Conservation (phyloP, 1,284 basidiomycete species). For the Papiliotrema laurentii region DNA sequence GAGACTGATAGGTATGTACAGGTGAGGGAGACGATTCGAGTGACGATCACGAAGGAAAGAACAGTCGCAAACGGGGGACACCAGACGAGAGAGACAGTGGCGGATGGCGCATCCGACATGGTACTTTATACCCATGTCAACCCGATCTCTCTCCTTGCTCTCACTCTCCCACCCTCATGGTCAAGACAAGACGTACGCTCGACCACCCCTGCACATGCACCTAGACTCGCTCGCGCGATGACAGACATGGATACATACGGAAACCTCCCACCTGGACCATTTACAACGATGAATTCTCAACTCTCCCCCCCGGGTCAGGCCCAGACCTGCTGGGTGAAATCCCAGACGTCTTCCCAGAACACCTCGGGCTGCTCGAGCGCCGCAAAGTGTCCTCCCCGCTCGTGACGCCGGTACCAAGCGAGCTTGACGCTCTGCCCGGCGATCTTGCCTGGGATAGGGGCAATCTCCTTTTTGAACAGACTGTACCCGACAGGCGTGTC, state of each 20-base stretch:
- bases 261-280: too few species aligned
- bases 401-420: slow-evolving; percentile 37
- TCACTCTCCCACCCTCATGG: too few species aligned
- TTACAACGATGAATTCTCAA: too few species aligned
- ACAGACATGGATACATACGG: too few species aligned
- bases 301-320: too few species aligned
- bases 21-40: background rate
- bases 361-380: slow-evolving; percentile 49
- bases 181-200: too few species aligned
- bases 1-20: background rate
- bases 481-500: slow-evolving; percentile 47
- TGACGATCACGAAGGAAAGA: background rate
- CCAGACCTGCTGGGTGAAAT: slow-evolving; percentile 27
- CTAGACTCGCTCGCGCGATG: too few species aligned
- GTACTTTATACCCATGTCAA: too few species aligned
- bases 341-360: slow-evolving; percentile 39
- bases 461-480: slow-evolving; percentile 46
- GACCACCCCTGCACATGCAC: too few species aligned
- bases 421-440: slow-evolving; percentile 36
- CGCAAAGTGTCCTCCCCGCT: slow-evolving; percentile 47
- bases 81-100: too few species aligned
- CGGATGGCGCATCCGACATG: too few species aligned
- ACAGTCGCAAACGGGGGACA: background rate
- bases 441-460: slow-evolving; percentile 41
- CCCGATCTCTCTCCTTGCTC: too few species aligned